These are phyloP conservation scores for Fusarium goolgardi DNA, from an alignment of 2,329 filamentous ascomycete species.

Conservation along the genomic window DNA sequence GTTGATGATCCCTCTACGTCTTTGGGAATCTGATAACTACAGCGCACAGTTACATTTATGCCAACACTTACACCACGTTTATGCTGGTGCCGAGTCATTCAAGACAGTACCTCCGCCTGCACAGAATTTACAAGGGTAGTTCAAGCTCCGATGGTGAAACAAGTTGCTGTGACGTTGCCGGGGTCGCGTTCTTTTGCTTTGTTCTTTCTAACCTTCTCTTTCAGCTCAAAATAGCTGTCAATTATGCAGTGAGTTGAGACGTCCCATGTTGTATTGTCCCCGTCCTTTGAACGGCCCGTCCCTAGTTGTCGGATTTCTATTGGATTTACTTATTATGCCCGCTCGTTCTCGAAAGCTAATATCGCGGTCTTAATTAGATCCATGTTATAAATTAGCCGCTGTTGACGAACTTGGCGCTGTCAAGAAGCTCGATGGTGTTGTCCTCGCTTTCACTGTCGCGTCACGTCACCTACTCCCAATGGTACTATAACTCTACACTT, in stretches of 20 bases:
- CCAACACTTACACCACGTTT: not conserved
- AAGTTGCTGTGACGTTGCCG: conserved; percentile 34
- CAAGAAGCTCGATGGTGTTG: not conserved
- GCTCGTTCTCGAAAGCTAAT: conserved; percentile 23
- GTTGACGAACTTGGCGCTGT: conserved; percentile 21
- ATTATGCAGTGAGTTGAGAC: conserved; percentile 24
- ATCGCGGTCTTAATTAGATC: conserved; percentile 13
- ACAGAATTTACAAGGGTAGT: not conserved
- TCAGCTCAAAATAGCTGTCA: conserved; percentile 28
- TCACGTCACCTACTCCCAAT: conserved; percentile 12
- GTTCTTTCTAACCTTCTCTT: conserved; percentile 23
- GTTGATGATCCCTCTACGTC: conserved; percentile 13
- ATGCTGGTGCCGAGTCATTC: not conserved
- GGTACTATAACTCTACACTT: conserved; percentile 9
- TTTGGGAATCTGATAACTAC: conserved; percentile 1
- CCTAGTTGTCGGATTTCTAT: conserved; percentile 42
- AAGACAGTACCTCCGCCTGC: not conserved
- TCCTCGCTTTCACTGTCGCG: conserved; percentile 20
- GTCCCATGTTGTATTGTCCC: conserved; percentile 31
- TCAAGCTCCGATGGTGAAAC: conserved; percentile 40
- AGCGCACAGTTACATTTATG: not conserved
- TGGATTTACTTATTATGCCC: conserved; percentile 25
- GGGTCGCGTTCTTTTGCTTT: conserved; percentile 27
- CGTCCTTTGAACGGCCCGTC: conserved; percentile 46
- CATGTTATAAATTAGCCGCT: conserved; percentile 40